Percentiles rank a stretch among this genome's conserved stretches.
Evolutionary conservation across 116 monocot genomes (phyloP).

Genomic region (Posidonia oceanica): DNA sequence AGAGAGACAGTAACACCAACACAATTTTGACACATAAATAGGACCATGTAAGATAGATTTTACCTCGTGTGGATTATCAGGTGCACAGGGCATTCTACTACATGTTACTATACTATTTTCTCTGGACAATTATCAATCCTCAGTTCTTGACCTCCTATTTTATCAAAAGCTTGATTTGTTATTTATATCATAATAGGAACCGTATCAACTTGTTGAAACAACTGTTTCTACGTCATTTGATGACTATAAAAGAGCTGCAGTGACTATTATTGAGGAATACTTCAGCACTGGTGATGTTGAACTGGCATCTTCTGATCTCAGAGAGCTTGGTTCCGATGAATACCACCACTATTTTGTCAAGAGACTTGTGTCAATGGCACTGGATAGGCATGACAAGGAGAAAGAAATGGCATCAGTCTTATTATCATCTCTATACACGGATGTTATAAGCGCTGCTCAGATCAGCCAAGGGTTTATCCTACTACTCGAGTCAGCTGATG

Average conservation of each 20-base stretch:
- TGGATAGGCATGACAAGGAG: conserved; percentile 93
- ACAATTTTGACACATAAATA: no score
- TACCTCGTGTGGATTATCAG: no score
- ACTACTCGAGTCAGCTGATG: conserved; percentile 83
- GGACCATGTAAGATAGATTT: no score
- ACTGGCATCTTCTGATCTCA: conserved; percentile 60
- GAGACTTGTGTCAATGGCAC: conserved; percentile 81
- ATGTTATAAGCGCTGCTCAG: conserved; percentile 52
- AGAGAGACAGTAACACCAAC: no score
- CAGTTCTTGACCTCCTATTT: no score
- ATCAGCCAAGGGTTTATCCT: conserved; percentile 73
- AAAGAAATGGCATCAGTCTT: conserved; percentile 96
- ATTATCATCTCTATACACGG: conserved; percentile 69
- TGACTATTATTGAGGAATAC: conserved; percentile 70
- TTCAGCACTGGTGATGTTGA: conserved; percentile 77
- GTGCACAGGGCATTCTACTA: no score
- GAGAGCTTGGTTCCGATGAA: conserved; percentile 60
- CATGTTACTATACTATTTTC: no score
- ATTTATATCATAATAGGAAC: conserved; percentile 37
- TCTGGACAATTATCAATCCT: no score
- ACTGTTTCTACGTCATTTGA: conserved; percentile 50
- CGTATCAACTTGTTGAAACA: conserved; percentile 69
- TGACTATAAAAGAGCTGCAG: conserved; percentile 69
- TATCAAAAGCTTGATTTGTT: neutral
- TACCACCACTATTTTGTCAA: conserved; percentile 87